A percentile compares a stretch with the other conserved stretches of the same genome.
These are phyloP conservation scores for Dimargaris cristalligena DNA, from an alignment of 192 early-diverging fungal genomes.

Conservation along the genomic window DNA sequence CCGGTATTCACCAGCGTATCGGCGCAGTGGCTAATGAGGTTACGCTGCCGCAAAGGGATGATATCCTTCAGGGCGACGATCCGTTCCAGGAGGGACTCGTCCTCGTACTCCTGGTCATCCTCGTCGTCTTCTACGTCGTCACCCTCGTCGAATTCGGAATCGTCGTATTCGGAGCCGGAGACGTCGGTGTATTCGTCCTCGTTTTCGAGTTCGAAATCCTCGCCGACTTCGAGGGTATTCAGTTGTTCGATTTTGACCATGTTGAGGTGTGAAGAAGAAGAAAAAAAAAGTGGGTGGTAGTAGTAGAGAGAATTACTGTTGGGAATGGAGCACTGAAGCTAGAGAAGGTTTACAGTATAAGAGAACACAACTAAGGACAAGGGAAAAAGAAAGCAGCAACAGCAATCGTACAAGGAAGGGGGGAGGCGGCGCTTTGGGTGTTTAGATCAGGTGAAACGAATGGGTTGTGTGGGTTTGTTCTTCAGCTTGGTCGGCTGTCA, in stretches of 20 bases:
- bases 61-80: constrained; percentile 74
- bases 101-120: constrained; percentile 50
- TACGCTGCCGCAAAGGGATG: constrained; percentile 57
- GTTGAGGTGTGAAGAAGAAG: too few relatives aligned
- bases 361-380: too few relatives aligned
- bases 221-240: constrained; percentile 2
- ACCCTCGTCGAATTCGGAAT: constrained; percentile 30
- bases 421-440: too few relatives aligned
- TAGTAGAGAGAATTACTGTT: too few relatives aligned
- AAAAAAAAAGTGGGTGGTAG: too few relatives aligned
- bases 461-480: too few relatives aligned
- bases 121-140: constrained; percentile 37
- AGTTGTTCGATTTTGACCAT: constrained; percentile 12
- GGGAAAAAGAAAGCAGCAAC: too few relatives aligned
- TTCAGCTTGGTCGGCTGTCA: too few relatives aligned
- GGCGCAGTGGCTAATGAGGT: constrained; percentile 36
- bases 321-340: too few relatives aligned
- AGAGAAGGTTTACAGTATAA: too few relatives aligned
- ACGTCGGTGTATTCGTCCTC: constrained; percentile 10
- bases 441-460: too few relatives aligned
- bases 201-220: neutral
- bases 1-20: constrained; percentile 41
- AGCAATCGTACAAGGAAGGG: too few relatives aligned
- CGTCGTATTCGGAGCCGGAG: constrained; percentile 16
- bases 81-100: constrained; percentile 71